These are phyloP conservation scores for Coniochaeta sp. DNA, from an alignment of 2,329 filamentous ascomycete species.

Conservation along the genomic window DNA sequence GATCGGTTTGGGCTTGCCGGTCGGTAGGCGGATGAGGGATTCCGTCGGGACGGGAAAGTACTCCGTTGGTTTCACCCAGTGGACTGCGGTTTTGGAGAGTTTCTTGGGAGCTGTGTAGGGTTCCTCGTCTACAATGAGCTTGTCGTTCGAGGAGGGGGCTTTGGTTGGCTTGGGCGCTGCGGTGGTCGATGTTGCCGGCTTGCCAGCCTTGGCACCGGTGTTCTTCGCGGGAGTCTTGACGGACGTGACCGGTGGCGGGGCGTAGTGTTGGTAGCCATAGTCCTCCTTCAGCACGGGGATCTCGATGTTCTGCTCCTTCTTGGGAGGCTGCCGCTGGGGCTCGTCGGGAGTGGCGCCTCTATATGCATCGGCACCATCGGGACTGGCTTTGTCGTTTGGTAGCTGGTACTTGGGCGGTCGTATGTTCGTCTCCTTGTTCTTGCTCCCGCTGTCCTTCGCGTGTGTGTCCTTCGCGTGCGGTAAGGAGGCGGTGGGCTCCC, in stretches of 20 bases:
- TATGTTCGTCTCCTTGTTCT: not conserved
- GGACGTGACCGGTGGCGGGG: not conserved
- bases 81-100: slow-evolving; percentile 36
- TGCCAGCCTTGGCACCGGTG: slow-evolving; percentile 7
- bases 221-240: not conserved
- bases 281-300: slow-evolving; percentile 1
- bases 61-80: slow-evolving; percentile 71
- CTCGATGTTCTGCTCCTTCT: not conserved
- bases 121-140: no score
- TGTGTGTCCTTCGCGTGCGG: no score
- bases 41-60: slow-evolving; percentile 68
- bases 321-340: not conserved
- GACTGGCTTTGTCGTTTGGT: not conserved
- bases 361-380: not conserved
- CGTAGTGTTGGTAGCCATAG: not conserved
- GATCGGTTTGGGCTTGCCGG: slow-evolving; percentile 60
- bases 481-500: slow-evolving; percentile 13
- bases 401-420: not conserved
- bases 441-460: not conserved
- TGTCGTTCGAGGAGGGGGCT: not conserved
- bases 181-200: slow-evolving; percentile 14
- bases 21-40: slow-evolving; percentile 70
- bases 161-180: slow-evolving; percentile 9
- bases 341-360: not conserved
- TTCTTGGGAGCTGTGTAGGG: no score